phyloP scores from a whole-genome alignment of 768 basidiomycete species.

The Leccinellum rugosiceps region DNA sequence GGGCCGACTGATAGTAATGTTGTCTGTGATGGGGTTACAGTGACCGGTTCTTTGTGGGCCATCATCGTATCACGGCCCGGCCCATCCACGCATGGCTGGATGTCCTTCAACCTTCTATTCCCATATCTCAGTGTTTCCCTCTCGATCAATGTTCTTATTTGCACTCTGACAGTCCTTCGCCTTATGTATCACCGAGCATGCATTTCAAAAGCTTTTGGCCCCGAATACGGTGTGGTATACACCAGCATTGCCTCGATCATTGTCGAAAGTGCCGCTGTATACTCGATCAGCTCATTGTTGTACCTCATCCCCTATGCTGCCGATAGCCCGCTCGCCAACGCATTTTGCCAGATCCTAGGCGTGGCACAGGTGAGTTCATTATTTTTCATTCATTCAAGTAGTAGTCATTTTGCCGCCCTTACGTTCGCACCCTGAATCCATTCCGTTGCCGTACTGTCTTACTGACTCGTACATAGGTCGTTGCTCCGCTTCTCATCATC shows the following conservation, averaged over 20 bases:
- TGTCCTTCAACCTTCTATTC: slow-evolving; percentile 32
- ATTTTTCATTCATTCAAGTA: not conserved
- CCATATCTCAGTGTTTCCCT: slow-evolving; percentile 34
- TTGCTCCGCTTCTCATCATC: slow-evolving; percentile 47
- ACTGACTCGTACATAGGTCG: slow-evolving; percentile 24
- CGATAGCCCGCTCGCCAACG: slow-evolving; percentile 23
- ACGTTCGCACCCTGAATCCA: not conserved
- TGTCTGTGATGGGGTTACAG: slow-evolving; percentile 6
- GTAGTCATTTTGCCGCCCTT: not conserved
- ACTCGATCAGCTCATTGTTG: slow-evolving; percentile 29
- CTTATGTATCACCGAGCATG: slow-evolving; percentile 28
- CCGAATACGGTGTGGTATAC: slow-evolving; percentile 27
- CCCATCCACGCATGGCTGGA: slow-evolving; percentile 18
- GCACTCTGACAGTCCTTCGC: slow-evolving; percentile 31
- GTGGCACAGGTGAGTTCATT: slow-evolving; percentile 24
- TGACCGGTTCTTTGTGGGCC: slow-evolving; percentile 30
- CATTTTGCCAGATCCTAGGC: slow-evolving; percentile 30
- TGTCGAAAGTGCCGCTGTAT: slow-evolving; percentile 35
- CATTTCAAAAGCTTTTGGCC: slow-evolving; percentile 25
- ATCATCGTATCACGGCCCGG: slow-evolving; percentile 25
- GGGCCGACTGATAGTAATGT: not conserved
- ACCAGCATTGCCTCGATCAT: slow-evolving; percentile 32
- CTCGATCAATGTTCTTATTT: slow-evolving; percentile 32
- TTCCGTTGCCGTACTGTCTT: slow-evolving; percentile 11
- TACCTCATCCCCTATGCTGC: slow-evolving; percentile 31